Percentiles rank a stretch among this genome's conserved stretches.
These are phyloP conservation scores for Cyphellophora europaea DNA, from an alignment of 2,329 filamentous ascomycete genomes.

Conservation along the genomic window DNA sequence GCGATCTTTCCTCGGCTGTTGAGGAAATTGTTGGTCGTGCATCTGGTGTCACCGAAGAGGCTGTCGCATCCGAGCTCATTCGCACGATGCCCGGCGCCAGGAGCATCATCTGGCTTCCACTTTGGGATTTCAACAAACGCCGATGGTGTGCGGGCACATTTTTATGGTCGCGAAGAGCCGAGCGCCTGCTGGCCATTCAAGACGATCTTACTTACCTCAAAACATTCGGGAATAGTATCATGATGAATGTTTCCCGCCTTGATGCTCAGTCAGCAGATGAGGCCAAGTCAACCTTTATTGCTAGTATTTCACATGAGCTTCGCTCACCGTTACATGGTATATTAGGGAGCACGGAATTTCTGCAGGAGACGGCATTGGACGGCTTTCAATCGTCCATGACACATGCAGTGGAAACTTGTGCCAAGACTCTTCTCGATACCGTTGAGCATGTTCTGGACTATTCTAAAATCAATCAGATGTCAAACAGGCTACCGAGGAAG, in stretches of 20 bases:
- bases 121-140: slow-evolving; percentile 39
- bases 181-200: slow-evolving; percentile 23
- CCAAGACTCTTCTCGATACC: slow-evolving; percentile 32
- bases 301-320: slow-evolving; percentile 27
- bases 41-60: not conserved
- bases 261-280: slow-evolving; percentile 23
- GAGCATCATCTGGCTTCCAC: slow-evolving; percentile 32
- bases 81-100: slow-evolving; percentile 3
- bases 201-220: slow-evolving; percentile 28
- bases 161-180: slow-evolving; percentile 30
- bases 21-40: no score
- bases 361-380: slow-evolving; percentile 29
- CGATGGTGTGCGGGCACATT: slow-evolving; percentile 37
- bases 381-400: slow-evolving; percentile 28
- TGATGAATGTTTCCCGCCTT: slow-evolving; percentile 30
- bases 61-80: not conserved
- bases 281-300: slow-evolving; percentile 26
- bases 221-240: slow-evolving; percentile 32
- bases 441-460: slow-evolving; percentile 30
- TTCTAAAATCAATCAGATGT: slow-evolving; percentile 25
- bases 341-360: slow-evolving; percentile 24
- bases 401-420: slow-evolving; percentile 30
- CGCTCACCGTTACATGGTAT: slow-evolving; percentile 28
- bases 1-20: not conserved
- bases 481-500: slow-evolving; percentile 13